A percentile compares a stretch with the other conserved stretches of the same genome.
Evolutionary conservation across 2,329 filamentous ascomycete genomes (phyloP).

Genomic region (Cryphonectria nitschkei): DNA sequence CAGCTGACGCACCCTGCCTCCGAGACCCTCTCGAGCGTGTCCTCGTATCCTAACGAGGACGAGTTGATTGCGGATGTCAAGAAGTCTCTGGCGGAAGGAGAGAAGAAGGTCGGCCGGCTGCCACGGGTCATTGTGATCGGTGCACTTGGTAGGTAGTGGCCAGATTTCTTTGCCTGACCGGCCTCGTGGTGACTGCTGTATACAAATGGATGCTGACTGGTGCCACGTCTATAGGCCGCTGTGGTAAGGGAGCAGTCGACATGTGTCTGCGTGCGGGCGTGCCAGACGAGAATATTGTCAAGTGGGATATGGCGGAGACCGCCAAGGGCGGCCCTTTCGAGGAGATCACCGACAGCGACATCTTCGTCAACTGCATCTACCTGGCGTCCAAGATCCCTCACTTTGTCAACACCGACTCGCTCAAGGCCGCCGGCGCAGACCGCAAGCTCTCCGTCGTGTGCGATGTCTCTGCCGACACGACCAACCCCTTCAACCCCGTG

Average conservation of each 20-base stretch:
- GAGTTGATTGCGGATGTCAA: constrained; percentile 76
- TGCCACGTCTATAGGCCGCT: constrained; percentile 66
- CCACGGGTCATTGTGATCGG: constrained; percentile 85
- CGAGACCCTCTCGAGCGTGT: constrained; percentile 67
- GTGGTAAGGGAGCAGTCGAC: constrained; percentile 83
- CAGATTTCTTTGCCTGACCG: background rate
- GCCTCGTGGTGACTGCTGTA: background rate
- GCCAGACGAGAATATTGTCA: constrained; percentile 66
- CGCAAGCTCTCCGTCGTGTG: constrained; percentile 80
- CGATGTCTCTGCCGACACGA: constrained; percentile 78
- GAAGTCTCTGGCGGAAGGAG: constrained; percentile 67
- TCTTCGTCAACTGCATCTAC: constrained; percentile 91
- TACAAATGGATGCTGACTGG: background rate
- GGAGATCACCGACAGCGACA: constrained; percentile 75
- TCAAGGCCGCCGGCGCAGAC: constrained; percentile 59
- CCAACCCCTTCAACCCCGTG: constrained; percentile 70
- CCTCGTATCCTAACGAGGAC: constrained; percentile 73
- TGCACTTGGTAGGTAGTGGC: constrained; percentile 40
- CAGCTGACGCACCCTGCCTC: constrained; percentile 68
- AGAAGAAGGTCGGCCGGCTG: constrained; percentile 64
- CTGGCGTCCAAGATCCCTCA: constrained; percentile 77
- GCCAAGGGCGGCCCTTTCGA: constrained; percentile 73
- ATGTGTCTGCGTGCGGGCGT: constrained; percentile 76
- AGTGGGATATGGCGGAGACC: constrained; percentile 81
- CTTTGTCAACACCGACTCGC: constrained; percentile 74